Conservation (phyloP, 768 basidiomycete species). For the Boletus patriciae region DNA sequence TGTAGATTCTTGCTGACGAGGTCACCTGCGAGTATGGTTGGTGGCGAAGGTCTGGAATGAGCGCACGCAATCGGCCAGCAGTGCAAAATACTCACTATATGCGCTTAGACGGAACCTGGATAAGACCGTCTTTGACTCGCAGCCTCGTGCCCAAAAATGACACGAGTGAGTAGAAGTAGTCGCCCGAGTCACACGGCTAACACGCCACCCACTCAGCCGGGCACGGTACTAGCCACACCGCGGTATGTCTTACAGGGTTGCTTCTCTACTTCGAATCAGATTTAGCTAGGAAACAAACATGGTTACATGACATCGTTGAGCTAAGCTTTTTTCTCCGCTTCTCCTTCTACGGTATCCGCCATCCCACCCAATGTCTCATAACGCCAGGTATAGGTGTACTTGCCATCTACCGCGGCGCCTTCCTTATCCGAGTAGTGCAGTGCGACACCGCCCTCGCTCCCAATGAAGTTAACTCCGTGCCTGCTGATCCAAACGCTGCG, state of each 20-base stretch:
- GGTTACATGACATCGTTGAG: neutral
- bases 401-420: slow-evolving; percentile 16
- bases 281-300: neutral
- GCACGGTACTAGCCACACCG: too few relatives aligned
- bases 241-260: neutral
- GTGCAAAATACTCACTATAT: neutral
- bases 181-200: neutral
- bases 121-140: neutral
- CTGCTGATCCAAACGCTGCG: slow-evolving; percentile 68
- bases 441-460: slow-evolving; percentile 36
- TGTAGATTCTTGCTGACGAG: neutral
- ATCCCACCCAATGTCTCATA: slow-evolving; percentile 62
- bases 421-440: slow-evolving; percentile 31
- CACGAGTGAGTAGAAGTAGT: neutral
- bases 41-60: neutral
- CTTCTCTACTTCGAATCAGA: slow-evolving; percentile 2
- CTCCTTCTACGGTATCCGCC: slow-evolving; percentile 56
- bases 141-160: neutral
- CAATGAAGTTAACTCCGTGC: slow-evolving; percentile 23
- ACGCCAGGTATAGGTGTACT: slow-evolving; percentile 45
- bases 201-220: neutral
- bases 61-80: neutral
- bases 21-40: neutral
- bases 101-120: neutral
- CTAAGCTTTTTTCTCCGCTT: slow-evolving; percentile 15